Evolutionary conservation across 164 flowering plant species (phyloP).

Genomic region (Magnolia changhungtana): DNA sequence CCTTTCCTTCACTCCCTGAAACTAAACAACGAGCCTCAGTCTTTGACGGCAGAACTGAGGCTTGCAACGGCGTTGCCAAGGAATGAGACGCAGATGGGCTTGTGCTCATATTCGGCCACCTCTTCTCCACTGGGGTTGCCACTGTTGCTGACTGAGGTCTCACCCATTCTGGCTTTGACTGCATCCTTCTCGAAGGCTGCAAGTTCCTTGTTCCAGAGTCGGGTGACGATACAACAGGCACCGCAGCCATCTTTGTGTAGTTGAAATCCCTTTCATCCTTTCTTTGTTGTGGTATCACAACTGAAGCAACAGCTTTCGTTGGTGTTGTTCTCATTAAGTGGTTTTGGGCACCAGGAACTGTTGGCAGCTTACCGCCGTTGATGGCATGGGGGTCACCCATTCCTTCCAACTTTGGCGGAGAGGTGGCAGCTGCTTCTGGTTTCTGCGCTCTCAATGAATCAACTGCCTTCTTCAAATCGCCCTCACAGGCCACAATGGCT

Average conservation of each 20-base stretch:
- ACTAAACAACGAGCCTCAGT: slow-evolving; percentile 34
- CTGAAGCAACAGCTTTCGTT: slow-evolving; percentile 25
- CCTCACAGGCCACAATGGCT: slow-evolving; percentile 74
- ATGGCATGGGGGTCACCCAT: slow-evolving; percentile 36
- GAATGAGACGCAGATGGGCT: slow-evolving; percentile 39
- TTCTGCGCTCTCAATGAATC: slow-evolving; percentile 54
- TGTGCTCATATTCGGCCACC: slow-evolving; percentile 41
- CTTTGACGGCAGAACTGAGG: slow-evolving; percentile 34
- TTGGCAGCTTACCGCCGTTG: slow-evolving; percentile 23
- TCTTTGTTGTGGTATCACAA: slow-evolving; percentile 41
- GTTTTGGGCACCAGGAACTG: slow-evolving; percentile 19
- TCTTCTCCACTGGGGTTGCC: slow-evolving; percentile 34
- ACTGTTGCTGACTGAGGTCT: slow-evolving; percentile 24
- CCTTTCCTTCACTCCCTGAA: slow-evolving; percentile 47
- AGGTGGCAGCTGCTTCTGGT: slow-evolving; percentile 40
- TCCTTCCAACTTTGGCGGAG: slow-evolving; percentile 55
- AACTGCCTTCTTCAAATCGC: slow-evolving; percentile 81
- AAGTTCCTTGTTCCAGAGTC: slow-evolving; percentile 35
- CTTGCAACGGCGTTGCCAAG: slow-evolving; percentile 39
- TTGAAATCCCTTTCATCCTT: slow-evolving; percentile 63
- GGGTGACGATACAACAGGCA: slow-evolving; percentile 16
- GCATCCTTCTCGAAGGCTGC: slow-evolving; percentile 39
- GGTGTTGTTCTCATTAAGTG: slow-evolving; percentile 25
- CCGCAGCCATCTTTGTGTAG: slow-evolving; percentile 36
- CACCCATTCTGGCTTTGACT: slow-evolving; percentile 33